These are phyloP conservation scores for Letharia lupina DNA, from an alignment of 495 filamentous ascomycete species.

Conservation along the genomic window DNA sequence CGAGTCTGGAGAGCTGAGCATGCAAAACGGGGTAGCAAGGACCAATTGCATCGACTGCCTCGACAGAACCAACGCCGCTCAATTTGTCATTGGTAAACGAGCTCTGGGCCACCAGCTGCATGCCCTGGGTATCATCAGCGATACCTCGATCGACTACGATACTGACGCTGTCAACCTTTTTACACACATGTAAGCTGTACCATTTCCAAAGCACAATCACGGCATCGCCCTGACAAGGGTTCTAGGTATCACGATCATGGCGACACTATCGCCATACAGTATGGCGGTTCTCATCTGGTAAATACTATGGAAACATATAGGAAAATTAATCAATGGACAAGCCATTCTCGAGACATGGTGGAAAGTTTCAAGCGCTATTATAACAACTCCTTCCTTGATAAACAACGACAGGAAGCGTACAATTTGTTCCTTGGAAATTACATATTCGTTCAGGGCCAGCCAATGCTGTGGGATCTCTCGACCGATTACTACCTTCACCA, in stretches of 20 bases:
- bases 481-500: conserved; percentile 98
- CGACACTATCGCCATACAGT: conserved; percentile 94
- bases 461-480: conserved; percentile 93
- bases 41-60: conserved; percentile 98
- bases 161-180: conserved; percentile 93
- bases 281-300: conserved; percentile 93
- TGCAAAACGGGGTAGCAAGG: conserved; percentile 87
- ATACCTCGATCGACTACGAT: conserved; percentile 78
- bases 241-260: conserved; percentile 76
- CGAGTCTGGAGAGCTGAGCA: conserved; percentile 49
- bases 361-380: conserved; percentile 99
- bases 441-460: conserved; percentile 79
- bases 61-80: conserved; percentile 91
- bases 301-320: conserved; percentile 99
- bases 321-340: conserved; percentile 98
- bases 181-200: conserved; percentile 65
- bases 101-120: conserved; percentile 89
- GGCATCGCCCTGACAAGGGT: not conserved
- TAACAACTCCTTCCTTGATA: conserved; percentile 96
- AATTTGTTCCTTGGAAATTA: conserved; percentile 98
- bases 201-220: not conserved
- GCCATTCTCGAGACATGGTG: conserved; percentile 95
- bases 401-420: conserved; percentile 93
- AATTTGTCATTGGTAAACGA: conserved; percentile 96
- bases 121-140: conserved; percentile 77